Evolutionary conservation across 805 yeast species (phyloP).

Genomic region (Spathaspora sp.): DNA sequence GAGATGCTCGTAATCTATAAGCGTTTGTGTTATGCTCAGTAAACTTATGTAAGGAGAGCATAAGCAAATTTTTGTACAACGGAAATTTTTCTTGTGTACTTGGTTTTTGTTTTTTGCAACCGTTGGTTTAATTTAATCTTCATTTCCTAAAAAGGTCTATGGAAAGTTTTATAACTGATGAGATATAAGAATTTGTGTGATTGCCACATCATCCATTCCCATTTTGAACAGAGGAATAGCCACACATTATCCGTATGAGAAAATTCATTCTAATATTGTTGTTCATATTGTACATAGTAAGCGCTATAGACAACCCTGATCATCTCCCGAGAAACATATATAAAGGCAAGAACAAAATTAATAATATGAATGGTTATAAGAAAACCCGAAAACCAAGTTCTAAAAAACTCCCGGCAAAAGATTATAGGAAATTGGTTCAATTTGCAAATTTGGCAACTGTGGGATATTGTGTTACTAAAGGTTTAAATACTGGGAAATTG

Average conservation of each 20-base stretch:
- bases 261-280: slow-evolving; percentile 2
- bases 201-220: not conserved
- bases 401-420: slow-evolving; percentile 3
- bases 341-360: not conserved
- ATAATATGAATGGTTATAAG: not conserved
- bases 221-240: not conserved
- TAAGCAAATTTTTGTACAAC: not conserved
- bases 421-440: slow-evolving; percentile 21
- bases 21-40: not conserved
- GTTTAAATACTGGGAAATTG: slow-evolving; percentile 21
- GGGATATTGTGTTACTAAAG: slow-evolving; percentile 34
- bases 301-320: not conserved
- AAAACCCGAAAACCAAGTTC: not conserved
- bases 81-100: not conserved
- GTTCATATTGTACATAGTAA: not conserved
- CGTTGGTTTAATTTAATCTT: not conserved
- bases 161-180: not conserved
- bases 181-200: not conserved
- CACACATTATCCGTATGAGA: not conserved
- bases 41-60: not conserved
- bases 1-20: slow-evolving; percentile 25
- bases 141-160: not conserved
- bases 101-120: not conserved
- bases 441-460: slow-evolving; percentile 33
- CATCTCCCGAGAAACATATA: not conserved